Evolutionary conservation across 805 yeast genomes (phyloP), one percentile per base, ranked within the genome.

Genomic region (Ogataea parapolymorpha): DNA sequence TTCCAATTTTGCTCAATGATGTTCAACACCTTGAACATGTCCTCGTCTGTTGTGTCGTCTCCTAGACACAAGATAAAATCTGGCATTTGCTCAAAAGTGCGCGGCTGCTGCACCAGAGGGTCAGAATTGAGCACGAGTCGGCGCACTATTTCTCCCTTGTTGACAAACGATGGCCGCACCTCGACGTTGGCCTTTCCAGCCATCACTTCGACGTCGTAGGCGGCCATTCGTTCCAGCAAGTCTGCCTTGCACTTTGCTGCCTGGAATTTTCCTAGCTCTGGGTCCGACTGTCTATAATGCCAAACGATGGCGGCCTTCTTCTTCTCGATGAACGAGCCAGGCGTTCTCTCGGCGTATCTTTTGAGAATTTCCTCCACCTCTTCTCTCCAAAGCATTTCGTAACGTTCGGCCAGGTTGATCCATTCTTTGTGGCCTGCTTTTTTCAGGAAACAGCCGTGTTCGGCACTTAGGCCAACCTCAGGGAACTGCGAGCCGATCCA

Each of bases 11-110:
- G 55, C 53, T 83, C 88, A 50, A 86, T 77, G 2, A 67, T 70
- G 42, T 80, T 77, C 54, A 93, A 69, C 20, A 91, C 82, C 44
- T 70, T 73, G 63, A 93, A 93, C 99, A 93, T 93, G 58, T 93
- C 99, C 63, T 93, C 99, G 63, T 93, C 99, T 0, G 99, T 93
- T 30, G 82, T 74, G 62, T 93, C 99, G 63, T 93, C 99, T 37
- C 99, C 99, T 32, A 88, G 65, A 66, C 98, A 93, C 40, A 91
- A 64, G 29, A 85, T 77, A 58, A 93, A 91, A 55, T 87, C 96
- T 0, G 96, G 93, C 39, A 79, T 67, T 37, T 75, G 71, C 1
- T 71, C 74, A 12, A 33, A 39, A 1, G 39, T 15, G 14, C 61
- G 48, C 7, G 35, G 27, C 7, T 42, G 37, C 32, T 46, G 42